Percentiles rank a stretch among this genome's conserved stretches.
Conservation (phyloP, 2,329 filamentous ascomycete genomes). For the Cytospora piceicola region DNA sequence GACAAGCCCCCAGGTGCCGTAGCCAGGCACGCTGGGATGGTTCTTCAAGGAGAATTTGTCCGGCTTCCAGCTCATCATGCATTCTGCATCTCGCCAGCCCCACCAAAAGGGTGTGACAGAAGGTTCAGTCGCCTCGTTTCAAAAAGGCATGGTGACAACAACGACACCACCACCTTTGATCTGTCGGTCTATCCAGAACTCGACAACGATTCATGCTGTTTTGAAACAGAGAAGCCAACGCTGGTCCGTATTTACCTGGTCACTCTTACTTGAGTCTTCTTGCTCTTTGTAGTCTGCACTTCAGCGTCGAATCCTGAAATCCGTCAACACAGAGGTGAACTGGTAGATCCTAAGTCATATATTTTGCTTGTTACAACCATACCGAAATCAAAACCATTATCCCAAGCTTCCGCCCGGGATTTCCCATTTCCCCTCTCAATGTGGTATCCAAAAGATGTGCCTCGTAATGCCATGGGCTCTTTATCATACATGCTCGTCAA, state of each 20-base stretch:
- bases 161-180: neutral
- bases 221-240: neutral
- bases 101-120: neutral
- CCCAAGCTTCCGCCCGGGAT: neutral
- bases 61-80: slow-evolving; percentile 26
- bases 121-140: slow-evolving; percentile 7
- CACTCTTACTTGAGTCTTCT: too few relatives aligned
- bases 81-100: slow-evolving; percentile 5
- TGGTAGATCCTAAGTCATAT: neutral
- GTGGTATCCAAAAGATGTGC: neutral
- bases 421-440: neutral
- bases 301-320: too few relatives aligned
- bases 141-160: slow-evolving; percentile 5
- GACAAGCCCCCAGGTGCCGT: neutral
- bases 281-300: too few relatives aligned
- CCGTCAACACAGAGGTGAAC: neutral
- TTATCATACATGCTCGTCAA: too few relatives aligned
- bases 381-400: neutral
- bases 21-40: slow-evolving; percentile 4
- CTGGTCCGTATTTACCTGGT: neutral
- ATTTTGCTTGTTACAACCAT: neutral
- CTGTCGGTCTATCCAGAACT: neutral
- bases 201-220: neutral
- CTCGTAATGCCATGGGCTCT: neutral
- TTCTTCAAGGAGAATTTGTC: neutral